A percentile compares a stretch with the other conserved stretches of the same genome.
Conservation (phyloP, 768 basidiomycete genomes). For the Lanmaoa pseudosensibilis region DNA sequence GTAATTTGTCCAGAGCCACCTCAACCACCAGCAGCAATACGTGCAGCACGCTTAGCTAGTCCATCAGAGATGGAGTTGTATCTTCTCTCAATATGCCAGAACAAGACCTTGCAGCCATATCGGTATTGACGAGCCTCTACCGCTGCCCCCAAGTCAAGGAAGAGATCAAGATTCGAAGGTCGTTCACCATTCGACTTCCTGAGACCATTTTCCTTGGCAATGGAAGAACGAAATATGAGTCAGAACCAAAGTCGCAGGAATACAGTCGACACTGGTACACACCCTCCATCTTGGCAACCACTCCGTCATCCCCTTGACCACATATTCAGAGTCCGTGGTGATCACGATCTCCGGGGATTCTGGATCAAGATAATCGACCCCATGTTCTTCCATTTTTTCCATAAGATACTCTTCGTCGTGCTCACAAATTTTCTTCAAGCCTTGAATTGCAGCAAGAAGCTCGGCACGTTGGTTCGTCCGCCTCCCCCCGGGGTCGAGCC, state of each 20-base stretch:
- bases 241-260: not conserved
- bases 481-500: not conserved
- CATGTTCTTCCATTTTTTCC: too few species aligned
- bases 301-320: conserved; percentile 9
- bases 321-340: conserved; percentile 7
- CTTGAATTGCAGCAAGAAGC: not conserved
- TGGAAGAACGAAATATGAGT: not conserved
- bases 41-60: conserved; percentile 14
- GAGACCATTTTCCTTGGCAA: not conserved
- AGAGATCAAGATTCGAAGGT: conserved; percentile 10
- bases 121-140: not conserved
- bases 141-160: not conserved
- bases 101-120: conserved; percentile 16
- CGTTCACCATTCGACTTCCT: not conserved
- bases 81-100: conserved; percentile 26
- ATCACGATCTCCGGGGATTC: not conserved
- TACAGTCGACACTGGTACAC: not conserved
- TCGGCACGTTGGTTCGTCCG: not conserved
- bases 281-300: conserved; percentile 11
- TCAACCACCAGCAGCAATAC: not conserved
- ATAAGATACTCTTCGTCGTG: conserved; percentile 12
- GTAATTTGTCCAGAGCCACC: too few species aligned
- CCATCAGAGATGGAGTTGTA: conserved; percentile 26
- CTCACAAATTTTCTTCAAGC: conserved; percentile 30
- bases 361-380: too few species aligned